These are phyloP conservation scores for Amanita subjunquillea DNA, from an alignment of 768 basidiomycete species.

Conservation along the genomic window DNA sequence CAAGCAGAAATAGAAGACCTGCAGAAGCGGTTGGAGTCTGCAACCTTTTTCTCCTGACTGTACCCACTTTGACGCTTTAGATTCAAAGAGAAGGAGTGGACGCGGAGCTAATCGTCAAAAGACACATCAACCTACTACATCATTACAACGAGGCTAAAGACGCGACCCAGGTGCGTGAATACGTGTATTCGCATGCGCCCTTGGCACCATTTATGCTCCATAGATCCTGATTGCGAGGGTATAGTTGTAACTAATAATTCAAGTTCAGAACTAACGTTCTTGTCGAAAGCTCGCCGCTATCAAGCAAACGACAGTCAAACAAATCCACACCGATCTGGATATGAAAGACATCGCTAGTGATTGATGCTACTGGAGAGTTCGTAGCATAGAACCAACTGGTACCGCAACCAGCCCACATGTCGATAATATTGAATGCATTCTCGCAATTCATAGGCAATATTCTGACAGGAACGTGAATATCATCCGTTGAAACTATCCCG, in stretches of 20 bases:
- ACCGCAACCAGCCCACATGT: slow-evolving; percentile 33
- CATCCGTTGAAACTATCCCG: slow-evolving; percentile 51
- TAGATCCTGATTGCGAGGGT: slow-evolving; percentile 78
- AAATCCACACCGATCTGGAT: slow-evolving; percentile 66
- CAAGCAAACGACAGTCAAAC: slow-evolving; percentile 58
- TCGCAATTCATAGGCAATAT: slow-evolving; percentile 35
- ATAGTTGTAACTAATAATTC: slow-evolving; percentile 8
- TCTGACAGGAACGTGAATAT: slow-evolving; percentile 37
- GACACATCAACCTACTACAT: slow-evolving; percentile 65
- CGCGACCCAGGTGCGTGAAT: slow-evolving; percentile 52
- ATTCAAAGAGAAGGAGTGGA: slow-evolving; percentile 29
- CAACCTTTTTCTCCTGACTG: neutral
- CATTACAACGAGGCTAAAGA: slow-evolving; percentile 78
- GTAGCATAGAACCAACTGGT: slow-evolving; percentile 35
- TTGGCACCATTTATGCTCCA: neutral
- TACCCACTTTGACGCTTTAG: slow-evolving; percentile 10
- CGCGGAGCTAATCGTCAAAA: slow-evolving; percentile 48
- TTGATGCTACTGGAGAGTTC: neutral
- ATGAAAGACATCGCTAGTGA: slow-evolving; percentile 40
- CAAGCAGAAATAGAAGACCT: slow-evolving; percentile 34
- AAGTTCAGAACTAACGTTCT: slow-evolving; percentile 2
- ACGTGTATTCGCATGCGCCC: slow-evolving; percentile 1
- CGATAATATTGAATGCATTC: slow-evolving; percentile 8
- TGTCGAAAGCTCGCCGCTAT: slow-evolving; percentile 56
- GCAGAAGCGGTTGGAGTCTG: slow-evolving; percentile 21